A percentile compares a stretch with the other conserved stretches of the same genome.
These are phyloP conservation scores for Flaveria ramosissima DNA, from an alignment of 129 eudicot species.

Conservation along the genomic window DNA sequence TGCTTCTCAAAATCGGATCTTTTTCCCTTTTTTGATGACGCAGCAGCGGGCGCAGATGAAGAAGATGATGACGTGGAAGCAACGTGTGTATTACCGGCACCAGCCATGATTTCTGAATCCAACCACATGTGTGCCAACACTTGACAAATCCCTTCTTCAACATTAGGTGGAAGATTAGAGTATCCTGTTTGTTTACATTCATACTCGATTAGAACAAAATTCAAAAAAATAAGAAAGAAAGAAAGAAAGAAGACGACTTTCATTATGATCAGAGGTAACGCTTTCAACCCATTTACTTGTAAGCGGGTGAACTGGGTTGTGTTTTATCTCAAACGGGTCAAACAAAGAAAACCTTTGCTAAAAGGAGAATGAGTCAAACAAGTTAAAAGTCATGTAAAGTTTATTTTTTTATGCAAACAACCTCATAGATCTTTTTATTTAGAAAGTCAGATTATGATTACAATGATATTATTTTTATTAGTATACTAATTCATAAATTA, in stretches of 20 bases:
- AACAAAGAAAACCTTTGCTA: not conserved
- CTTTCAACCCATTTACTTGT: not conserved
- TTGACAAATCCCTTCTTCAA: constrained; percentile 47
- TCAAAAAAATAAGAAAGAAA: too few relatives aligned
- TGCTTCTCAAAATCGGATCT: constrained; percentile 41
- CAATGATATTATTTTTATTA: not conserved
- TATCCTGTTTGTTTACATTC: constrained; percentile 32
- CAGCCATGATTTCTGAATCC: constrained; percentile 37
- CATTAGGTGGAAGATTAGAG: constrained; percentile 41
- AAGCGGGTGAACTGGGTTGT: not conserved
- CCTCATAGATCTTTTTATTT: too few relatives aligned
- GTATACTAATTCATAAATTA: not conserved
- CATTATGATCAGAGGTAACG: not conserved
- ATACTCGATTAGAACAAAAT: constrained; percentile 9
- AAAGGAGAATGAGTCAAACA: not conserved
- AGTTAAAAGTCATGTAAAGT: not conserved
- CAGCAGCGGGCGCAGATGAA: constrained; percentile 28
- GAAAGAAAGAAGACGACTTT: not conserved
- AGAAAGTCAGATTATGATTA: not conserved
- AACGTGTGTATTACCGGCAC: constrained; percentile 23
- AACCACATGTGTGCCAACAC: constrained; percentile 46
- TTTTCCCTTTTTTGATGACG: constrained; percentile 43
- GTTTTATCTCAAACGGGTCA: not conserved
- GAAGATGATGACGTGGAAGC: constrained; percentile 39
- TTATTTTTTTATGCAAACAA: not conserved